Evolutionary conservation across 208 protist species (phyloP).

Genomic region (Leishmania lainsoni): DNA sequence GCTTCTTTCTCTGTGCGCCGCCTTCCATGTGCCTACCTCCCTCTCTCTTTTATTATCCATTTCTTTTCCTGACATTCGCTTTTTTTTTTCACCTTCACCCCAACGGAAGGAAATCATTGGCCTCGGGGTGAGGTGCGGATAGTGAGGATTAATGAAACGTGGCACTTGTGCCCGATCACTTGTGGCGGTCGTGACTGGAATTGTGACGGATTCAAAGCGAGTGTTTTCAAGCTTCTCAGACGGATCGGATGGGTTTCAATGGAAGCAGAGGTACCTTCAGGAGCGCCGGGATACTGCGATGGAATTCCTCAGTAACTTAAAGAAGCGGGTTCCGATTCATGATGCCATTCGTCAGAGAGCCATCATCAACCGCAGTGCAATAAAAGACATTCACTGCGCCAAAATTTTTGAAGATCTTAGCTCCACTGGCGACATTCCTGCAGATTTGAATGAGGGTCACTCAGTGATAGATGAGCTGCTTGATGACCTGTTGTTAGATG

Average conservation of each 20-base stretch:
- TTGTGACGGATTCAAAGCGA: background rate
- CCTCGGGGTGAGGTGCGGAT: background rate
- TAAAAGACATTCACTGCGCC: constrained; percentile 21
- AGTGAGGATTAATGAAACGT: background rate
- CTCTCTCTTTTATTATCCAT: background rate
- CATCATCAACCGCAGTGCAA: constrained; percentile 35
- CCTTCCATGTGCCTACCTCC: background rate
- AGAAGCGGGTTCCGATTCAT: constrained; percentile 77
- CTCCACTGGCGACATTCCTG: background rate
- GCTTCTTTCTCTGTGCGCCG: background rate
- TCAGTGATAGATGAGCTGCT: constrained; percentile 23
- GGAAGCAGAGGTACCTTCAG: constrained; percentile 68
- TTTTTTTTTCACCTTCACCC: constrained; percentile 10
- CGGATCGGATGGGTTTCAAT: constrained; percentile 60
- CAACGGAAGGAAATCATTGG: background rate
- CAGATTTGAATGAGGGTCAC: background rate
- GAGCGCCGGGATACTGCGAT: constrained; percentile 70
- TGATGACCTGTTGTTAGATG: constrained; percentile 40
- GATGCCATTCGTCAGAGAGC: constrained; percentile 58
- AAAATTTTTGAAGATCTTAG: constrained; percentile 21
- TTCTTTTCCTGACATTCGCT: background rate
- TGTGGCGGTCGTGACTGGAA: background rate
- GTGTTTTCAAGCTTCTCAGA: constrained; percentile 28
- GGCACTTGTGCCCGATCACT: background rate
- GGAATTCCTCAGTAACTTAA: constrained; percentile 71